Percentiles rank a stretch among this genome's conserved stretches.
These are phyloP conservation scores for Myriosclerotinia curreyana DNA, from an alignment of 2,329 filamentous ascomycete genomes.

Conservation along the genomic window DNA sequence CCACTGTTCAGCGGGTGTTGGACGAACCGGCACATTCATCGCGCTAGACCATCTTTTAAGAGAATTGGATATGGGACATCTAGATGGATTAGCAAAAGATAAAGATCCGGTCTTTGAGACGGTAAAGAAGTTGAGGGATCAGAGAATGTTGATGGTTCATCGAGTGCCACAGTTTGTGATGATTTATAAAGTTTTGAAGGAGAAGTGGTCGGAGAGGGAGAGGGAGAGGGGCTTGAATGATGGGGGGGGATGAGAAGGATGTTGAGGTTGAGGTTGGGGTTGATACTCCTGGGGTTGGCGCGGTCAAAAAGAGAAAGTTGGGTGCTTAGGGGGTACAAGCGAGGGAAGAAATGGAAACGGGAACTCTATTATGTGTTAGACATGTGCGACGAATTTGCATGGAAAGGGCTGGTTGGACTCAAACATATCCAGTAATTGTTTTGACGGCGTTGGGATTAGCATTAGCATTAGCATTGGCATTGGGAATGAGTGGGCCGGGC, in stretches of 20 bases:
- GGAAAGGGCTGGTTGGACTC: background rate
- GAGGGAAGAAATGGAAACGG: conserved; percentile 4
- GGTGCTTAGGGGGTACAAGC: background rate
- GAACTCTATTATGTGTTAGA: background rate
- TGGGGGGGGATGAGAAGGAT: background rate
- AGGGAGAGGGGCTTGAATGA: background rate
- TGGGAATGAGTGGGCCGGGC: no score
- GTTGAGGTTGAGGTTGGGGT: background rate
- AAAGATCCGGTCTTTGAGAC: conserved; percentile 28
- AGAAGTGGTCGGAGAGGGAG: conserved; percentile 25
- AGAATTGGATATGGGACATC: conserved; percentile 25
- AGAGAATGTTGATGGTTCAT: conserved; percentile 28
- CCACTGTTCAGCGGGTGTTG: conserved; percentile 92
- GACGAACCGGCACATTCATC: conserved; percentile 81
- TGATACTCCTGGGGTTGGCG: background rate
- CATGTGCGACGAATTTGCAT: conserved; percentile 10
- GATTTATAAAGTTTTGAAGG: conserved; percentile 26
- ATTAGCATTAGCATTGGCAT: background rate
- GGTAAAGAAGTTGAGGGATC: conserved; percentile 26
- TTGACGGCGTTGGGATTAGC: background rate
- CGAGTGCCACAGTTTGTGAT: conserved; percentile 24
- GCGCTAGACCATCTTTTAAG: conserved; percentile 27
- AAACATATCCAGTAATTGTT: background rate
- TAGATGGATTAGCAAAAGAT: conserved; percentile 19
- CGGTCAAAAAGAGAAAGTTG: conserved; percentile 11